Evolutionary conservation across 768 basidiomycete species (phyloP).

Genomic region (Hebeloma cylindrosporum): DNA sequence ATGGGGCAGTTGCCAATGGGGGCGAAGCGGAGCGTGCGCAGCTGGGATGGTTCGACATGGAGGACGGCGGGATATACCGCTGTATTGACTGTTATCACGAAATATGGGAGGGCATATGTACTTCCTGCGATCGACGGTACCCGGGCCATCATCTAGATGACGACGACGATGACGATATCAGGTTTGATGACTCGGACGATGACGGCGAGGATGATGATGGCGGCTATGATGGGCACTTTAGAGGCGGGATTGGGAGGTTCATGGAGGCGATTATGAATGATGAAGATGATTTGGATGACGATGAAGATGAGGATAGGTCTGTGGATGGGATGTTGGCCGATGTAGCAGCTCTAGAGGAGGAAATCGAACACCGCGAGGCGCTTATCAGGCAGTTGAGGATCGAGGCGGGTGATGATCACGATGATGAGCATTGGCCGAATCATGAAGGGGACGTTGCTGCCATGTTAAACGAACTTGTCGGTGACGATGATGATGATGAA

Average conservation of each 20-base stretch:
- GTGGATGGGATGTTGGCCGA: too few relatives aligned
- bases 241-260: constrained; percentile 18
- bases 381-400: too few relatives aligned
- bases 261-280: constrained; percentile 16
- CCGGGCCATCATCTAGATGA: constrained; percentile 36
- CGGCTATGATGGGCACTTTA: constrained; percentile 16
- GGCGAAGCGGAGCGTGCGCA: constrained; percentile 34
- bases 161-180: constrained; percentile 7
- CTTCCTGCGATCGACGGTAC: constrained; percentile 59
- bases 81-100: constrained; percentile 79
- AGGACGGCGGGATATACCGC: constrained; percentile 76
- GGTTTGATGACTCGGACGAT: constrained; percentile 13
- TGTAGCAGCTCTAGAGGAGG: too few relatives aligned
- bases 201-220: constrained; percentile 17
- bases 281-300: constrained; percentile 12
- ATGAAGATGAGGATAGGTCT: constrained; percentile 3
- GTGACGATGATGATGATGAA: too few relatives aligned
- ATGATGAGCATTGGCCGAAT: too few relatives aligned
- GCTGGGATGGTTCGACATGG: constrained; percentile 67
- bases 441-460: too few relatives aligned
- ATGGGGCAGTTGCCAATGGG: constrained; percentile 17
- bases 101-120: constrained; percentile 69
- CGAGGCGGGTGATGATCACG: too few relatives aligned
- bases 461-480: too few relatives aligned
- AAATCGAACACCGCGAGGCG: too few relatives aligned